Evolutionary conservation across 257 asterid species (phyloP).

Genomic region (Leonotis leonurus): DNA sequence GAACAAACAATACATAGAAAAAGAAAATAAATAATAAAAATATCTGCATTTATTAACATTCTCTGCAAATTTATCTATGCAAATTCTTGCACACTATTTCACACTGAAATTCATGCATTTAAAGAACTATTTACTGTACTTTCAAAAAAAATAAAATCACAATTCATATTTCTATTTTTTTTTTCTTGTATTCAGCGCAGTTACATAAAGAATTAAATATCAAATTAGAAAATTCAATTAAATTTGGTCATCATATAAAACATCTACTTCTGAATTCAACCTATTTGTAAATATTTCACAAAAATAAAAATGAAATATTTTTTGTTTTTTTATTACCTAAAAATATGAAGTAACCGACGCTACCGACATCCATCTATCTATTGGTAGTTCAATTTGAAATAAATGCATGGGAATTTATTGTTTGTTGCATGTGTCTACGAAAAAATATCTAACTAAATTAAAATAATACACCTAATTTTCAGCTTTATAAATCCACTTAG

Average conservation of each 20-base stretch:
- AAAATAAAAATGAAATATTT: neutral
- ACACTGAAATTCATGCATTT: conserved; percentile 42
- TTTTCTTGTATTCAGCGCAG: too few species aligned
- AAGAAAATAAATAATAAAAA: neutral
- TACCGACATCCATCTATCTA: conserved; percentile 16
- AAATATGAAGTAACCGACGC: conserved; percentile 13
- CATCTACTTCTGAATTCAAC: too few species aligned
- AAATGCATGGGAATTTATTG: conserved; percentile 20
- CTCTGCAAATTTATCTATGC: conserved; percentile 28
- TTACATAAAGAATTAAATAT: too few species aligned
- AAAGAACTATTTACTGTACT: neutral
- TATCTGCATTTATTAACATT: conserved; percentile 31
- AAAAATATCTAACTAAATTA: neutral
- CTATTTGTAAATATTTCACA: too few species aligned
- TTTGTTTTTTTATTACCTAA: neutral
- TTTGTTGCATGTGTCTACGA: neutral
- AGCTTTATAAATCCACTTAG: too few species aligned
- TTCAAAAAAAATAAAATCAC: neutral
- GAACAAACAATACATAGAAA: neutral
- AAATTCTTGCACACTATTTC: conserved; percentile 18
- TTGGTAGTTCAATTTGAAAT: conserved; percentile 24
- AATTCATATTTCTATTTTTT: too few species aligned
- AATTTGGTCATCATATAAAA: too few species aligned
- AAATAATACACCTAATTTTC: too few species aligned
- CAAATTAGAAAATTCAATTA: too few species aligned